Conservation (phyloP, 2,329 filamentous ascomycete genomes). For the Colletotrichum tabaci region DNA sequence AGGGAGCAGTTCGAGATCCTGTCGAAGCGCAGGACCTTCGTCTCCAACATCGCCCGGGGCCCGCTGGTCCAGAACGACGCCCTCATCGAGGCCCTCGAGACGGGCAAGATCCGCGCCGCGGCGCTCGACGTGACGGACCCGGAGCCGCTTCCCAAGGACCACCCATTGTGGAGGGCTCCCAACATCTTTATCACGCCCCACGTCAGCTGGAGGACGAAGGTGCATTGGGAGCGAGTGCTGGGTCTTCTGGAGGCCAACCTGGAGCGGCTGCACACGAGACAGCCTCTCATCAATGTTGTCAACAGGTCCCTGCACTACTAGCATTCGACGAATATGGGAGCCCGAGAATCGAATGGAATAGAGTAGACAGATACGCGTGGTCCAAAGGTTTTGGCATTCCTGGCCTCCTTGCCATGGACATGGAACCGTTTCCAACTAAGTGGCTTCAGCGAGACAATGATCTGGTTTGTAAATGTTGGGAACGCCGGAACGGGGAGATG, state of each 20-base stretch:
- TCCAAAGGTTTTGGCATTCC: no score
- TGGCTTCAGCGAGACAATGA: no score
- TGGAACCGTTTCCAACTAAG: no score
- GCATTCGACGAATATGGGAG: not conserved
- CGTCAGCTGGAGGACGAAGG: constrained; percentile 47
- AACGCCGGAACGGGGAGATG: no score
- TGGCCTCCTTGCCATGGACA: not conserved
- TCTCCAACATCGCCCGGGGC: constrained; percentile 77
- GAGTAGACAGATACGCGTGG: not conserved
- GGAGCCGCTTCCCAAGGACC: constrained; percentile 76
- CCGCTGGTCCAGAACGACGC: constrained; percentile 60
- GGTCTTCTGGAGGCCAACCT: constrained; percentile 51
- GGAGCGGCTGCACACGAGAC: constrained; percentile 46
- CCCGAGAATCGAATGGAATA: not conserved
- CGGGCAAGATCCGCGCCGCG: constrained; percentile 64
- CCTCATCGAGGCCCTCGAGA: constrained; percentile 69
- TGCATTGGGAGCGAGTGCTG: constrained; percentile 46
- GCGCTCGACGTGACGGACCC: constrained; percentile 82
- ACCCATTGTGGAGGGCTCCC: constrained; percentile 75
- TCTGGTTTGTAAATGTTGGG: no score
- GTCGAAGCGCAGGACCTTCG: constrained; percentile 63
- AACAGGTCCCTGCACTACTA: constrained; percentile 46
- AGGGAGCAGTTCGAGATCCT: constrained; percentile 59
- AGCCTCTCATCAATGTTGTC: constrained; percentile 49
- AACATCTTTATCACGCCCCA: constrained; percentile 73